Base-by-base conservation (phyloP, 75 land plant genomes). In the Pseudotsuga menziesii region DNA sequence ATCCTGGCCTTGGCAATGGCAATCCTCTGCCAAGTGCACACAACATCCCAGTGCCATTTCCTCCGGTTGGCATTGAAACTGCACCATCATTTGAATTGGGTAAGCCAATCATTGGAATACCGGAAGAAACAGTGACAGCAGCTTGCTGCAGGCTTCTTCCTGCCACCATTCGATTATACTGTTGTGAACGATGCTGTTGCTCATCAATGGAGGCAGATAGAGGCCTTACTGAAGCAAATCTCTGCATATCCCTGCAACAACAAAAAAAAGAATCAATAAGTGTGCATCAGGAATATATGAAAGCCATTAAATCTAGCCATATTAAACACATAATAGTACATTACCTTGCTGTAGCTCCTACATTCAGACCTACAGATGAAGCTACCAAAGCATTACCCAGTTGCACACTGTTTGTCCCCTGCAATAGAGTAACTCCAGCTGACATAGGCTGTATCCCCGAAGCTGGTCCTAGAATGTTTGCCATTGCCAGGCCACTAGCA, bases 1-100 rank as follows among this genome's bases (percentile, higher is more conserved):
- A 82, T 0, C 88, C 92, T 32, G 94, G 90, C 81, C 97, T 88
- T 57, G 94, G 69, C 59, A 94, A 63, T 7, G 94, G 78, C 91
- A 91, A 80, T 29, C 88, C 82, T 77, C 97, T 80, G 59, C 77
- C 87, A 73, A 84, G 29, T 36, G 87, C 88, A 77, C 80, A 70
- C 78, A 93, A 77, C 84, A 87, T 82, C 15, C 97, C 93, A 78
- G 84, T 75, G 20, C 83, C 89, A 80, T 81, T 94, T 27, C 85
- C 90, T 80, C 88, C 87, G 57, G 88, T 78, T 15, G 90, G 78
- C 85, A 87, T 78, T 8, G 91, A 83, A 57, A 74, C 80, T 8
- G 80, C 86, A 44, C 83, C 80, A 59, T 91, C 96, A 80, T 39
- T 77, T 44, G 87, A 32, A 76, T 73, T 84, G 17, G 82, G 74